phyloP scores from a whole-genome alignment of 2,329 filamentous ascomycete genomes.

The Cadophora luteo-olivacea region DNA sequence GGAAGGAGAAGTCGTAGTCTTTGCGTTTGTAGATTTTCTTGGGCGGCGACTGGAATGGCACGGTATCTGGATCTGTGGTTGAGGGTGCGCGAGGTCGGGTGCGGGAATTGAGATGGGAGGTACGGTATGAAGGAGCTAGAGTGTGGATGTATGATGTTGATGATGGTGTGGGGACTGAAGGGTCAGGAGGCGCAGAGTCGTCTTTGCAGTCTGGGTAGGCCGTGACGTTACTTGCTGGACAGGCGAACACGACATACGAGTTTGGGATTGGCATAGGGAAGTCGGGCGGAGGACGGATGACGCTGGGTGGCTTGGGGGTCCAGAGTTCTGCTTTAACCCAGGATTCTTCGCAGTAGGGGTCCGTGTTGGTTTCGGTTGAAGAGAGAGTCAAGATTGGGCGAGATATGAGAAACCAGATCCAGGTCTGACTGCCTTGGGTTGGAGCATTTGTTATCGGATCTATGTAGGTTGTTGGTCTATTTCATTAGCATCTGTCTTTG shows the following conservation, averaged over 20 bases:
- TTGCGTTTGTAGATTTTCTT: constrained; percentile 32
- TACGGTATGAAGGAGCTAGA: neutral
- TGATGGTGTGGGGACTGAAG: neutral
- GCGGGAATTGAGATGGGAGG: neutral
- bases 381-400: constrained; percentile 30
- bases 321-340: neutral
- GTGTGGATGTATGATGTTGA: neutral
- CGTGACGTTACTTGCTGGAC: constrained; percentile 37
- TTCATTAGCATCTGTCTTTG: neutral
- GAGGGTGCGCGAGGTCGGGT: neutral
- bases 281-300: constrained; percentile 31
- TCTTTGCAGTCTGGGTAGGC: constrained; percentile 31
- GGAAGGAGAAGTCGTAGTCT: constrained; percentile 41
- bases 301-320: neutral
- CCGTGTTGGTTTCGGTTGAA: neutral
- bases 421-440: constrained; percentile 27
- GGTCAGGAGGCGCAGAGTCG: neutral
- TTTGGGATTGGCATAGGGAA: constrained; percentile 33
- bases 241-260: constrained; percentile 41
- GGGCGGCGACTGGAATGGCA: neutral
- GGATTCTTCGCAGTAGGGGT: neutral
- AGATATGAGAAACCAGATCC: constrained; percentile 41
- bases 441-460: constrained; percentile 19
- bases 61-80: neutral
- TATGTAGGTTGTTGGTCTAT: constrained; percentile 26